phyloP scores from a whole-genome alignment of 2,329 filamentous ascomycete genomes.

The Fusarium sp. region DNA sequence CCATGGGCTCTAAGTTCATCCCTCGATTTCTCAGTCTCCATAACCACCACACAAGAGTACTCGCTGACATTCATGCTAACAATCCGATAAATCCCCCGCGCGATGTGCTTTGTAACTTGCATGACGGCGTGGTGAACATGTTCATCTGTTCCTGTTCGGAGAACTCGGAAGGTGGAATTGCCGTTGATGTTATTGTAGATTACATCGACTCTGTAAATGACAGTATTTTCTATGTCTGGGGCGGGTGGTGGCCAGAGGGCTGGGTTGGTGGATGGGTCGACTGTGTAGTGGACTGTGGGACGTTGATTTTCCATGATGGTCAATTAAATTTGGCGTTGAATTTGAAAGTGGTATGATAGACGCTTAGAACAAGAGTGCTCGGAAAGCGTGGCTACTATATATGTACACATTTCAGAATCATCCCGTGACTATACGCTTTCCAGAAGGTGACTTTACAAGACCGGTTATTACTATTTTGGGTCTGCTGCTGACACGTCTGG shows the following conservation, averaged over 20 bases:
- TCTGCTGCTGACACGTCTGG: too few relatives aligned
- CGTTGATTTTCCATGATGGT: not conserved
- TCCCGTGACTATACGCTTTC: not conserved
- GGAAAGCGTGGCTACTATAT: too few relatives aligned
- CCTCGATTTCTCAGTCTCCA: not conserved
- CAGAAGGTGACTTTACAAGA: not conserved
- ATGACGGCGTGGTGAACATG: not conserved
- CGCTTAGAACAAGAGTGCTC: too few relatives aligned
- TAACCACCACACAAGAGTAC: not conserved
- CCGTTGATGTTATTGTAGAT: not conserved
- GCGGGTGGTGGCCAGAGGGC: not conserved
- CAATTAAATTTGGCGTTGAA: not conserved
- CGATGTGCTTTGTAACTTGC: not conserved
- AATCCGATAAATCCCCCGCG: not conserved
- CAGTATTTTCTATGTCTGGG: not conserved
- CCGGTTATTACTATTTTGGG: too few relatives aligned
- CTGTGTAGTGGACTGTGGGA: not conserved
- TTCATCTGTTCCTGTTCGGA: not conserved
- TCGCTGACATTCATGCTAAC: conserved; percentile 1
- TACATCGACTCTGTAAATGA: not conserved
- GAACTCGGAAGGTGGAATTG: not conserved
- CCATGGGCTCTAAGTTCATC: not conserved
- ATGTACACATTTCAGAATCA: too few relatives aligned
- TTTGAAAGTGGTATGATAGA: too few relatives aligned
- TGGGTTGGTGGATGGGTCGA: conserved; percentile 8